Evolutionary conservation across 1,284 basidiomycete genomes (phyloP).

Genomic region (Hypsizygus ulmarius): DNA sequence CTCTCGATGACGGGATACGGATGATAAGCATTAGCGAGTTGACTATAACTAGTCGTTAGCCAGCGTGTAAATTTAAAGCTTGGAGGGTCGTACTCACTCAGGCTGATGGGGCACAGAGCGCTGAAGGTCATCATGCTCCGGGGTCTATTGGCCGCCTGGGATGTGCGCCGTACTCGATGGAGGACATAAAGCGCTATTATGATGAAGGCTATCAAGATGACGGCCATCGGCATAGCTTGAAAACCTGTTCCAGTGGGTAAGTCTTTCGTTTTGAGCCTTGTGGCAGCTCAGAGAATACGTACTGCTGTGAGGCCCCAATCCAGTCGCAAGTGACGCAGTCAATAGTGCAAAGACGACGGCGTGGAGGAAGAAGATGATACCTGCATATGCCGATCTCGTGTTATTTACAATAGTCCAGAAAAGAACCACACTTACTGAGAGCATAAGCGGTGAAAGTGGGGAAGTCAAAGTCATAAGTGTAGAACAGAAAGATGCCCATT

Average conservation of each 20-base stretch:
- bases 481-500: constrained; percentile 8
- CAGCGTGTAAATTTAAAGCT: neutral
- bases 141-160: constrained; percentile 8
- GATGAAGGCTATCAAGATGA: constrained; percentile 15
- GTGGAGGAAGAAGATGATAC: constrained; percentile 19
- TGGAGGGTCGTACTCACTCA: constrained; percentile 10
- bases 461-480: constrained; percentile 14
- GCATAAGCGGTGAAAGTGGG: constrained; percentile 13
- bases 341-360: constrained; percentile 18
- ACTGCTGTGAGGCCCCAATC: constrained; percentile 14
- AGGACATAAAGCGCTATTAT: constrained; percentile 12
- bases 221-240: constrained; percentile 14
- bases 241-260: constrained; percentile 13
- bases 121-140: constrained; percentile 17
- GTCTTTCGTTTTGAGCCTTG: neutral
- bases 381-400: constrained; percentile 5
- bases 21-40: constrained; percentile 11
- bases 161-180: constrained; percentile 15
- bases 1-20: constrained; percentile 13
- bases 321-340: constrained; percentile 18
- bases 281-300: neutral
- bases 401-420: neutral
- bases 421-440: constrained; percentile 14
- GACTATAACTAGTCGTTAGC: constrained; percentile 2
- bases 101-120: constrained; percentile 5